These are phyloP conservation scores for Fusarium humuli DNA, from an alignment of 2,329 filamentous ascomycete genomes.

Conservation along the genomic window DNA sequence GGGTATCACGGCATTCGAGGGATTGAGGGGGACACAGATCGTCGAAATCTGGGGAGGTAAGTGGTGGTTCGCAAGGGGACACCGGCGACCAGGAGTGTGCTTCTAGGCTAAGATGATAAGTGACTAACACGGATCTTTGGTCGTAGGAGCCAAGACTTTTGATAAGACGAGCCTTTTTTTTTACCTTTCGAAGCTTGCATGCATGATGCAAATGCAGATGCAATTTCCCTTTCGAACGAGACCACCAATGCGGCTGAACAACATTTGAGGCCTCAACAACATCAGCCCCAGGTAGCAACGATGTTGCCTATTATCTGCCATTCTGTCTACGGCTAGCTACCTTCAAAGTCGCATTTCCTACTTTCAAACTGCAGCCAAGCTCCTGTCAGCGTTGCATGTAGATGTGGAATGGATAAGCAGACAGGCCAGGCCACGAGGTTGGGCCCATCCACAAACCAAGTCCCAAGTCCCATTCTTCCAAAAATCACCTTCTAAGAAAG, in stretches of 20 bases:
- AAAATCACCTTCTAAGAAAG: neutral
- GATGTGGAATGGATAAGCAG: neutral
- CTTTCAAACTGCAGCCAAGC: neutral
- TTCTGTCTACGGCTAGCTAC: neutral
- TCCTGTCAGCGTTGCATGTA: constrained; percentile 20
- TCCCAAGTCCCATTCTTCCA: neutral
- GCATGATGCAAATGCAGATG: constrained; percentile 6
- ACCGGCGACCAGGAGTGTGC: neutral
- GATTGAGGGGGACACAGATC: constrained; percentile 5
- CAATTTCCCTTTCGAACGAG: constrained; percentile 3
- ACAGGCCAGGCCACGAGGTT: neutral
- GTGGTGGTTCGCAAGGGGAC: neutral
- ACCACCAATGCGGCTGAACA: neutral
- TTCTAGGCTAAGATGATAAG: constrained; percentile 9
- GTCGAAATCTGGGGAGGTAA: neutral
- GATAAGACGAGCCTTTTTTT: neutral
- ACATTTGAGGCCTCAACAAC: constrained; percentile 9
- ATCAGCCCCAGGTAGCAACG: neutral
- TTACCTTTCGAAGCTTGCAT: neutral
- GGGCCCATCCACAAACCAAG: neutral
- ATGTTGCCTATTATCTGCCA: neutral
- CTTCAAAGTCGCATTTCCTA: neutral
- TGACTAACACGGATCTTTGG: constrained; percentile 10
- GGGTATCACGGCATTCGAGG: constrained; percentile 2
- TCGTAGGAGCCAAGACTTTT: neutral